Evolutionary conservation across 2,329 filamentous ascomycete genomes (phyloP).

Genomic region (Penicillium brevicompactum): DNA sequence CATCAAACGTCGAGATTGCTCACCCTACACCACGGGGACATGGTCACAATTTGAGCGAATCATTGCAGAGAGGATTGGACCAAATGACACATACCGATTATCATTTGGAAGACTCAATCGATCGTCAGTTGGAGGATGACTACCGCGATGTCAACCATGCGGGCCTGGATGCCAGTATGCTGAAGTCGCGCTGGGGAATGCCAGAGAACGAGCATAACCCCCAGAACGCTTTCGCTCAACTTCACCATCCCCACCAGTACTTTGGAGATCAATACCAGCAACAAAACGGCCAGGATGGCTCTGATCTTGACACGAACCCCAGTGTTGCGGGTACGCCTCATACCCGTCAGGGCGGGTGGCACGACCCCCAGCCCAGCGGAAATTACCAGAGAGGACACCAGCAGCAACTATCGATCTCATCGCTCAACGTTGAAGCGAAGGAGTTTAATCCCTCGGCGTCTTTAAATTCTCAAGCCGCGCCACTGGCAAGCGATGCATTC

Average conservation of each 20-base stretch:
- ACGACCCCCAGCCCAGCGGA: constrained; percentile 35
- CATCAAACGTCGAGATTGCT: constrained; percentile 54
- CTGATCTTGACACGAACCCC: constrained; percentile 73
- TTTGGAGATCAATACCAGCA: constrained; percentile 36
- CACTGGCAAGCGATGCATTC: constrained; percentile 48
- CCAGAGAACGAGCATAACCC: constrained; percentile 32
- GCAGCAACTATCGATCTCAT: constrained; percentile 71
- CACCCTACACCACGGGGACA: constrained; percentile 64
- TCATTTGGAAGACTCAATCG: constrained; percentile 77
- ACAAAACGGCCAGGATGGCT: constrained; percentile 52
- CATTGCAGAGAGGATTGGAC: constrained; percentile 80
- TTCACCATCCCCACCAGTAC: constrained; percentile 37
- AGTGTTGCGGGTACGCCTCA: constrained; percentile 69
- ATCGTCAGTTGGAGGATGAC: constrained; percentile 76
- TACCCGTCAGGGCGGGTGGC: constrained; percentile 35
- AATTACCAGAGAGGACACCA: constrained; percentile 54
- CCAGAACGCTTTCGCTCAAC: constrained; percentile 29
- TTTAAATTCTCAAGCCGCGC: constrained; percentile 50
- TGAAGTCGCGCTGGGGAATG: constrained; percentile 42
- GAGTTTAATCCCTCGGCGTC: constrained; percentile 71
- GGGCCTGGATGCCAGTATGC: constrained; percentile 30
- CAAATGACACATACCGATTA: constrained; percentile 70
- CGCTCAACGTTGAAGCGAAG: constrained; percentile 84
- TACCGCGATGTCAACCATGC: constrained; percentile 52
- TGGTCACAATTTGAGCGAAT: constrained; percentile 73